These are phyloP conservation scores for Cenchrus purpureus DNA, from an alignment of 176 grass and related monocot genomes.

Conservation along the genomic window DNA sequence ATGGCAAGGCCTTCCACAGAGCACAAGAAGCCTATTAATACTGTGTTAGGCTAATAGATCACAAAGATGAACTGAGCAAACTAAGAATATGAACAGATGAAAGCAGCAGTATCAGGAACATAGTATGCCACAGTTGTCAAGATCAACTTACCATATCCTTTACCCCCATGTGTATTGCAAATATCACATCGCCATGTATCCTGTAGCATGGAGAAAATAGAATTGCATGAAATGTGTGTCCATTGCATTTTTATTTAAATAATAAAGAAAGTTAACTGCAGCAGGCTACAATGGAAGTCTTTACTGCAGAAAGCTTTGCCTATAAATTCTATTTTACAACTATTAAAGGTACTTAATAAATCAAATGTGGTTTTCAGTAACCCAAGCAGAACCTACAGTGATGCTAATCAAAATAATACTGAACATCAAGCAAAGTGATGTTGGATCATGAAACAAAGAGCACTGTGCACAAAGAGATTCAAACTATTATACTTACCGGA, in stretches of 20 bases:
- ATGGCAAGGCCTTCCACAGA: background rate
- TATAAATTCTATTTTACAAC: constrained; percentile 20
- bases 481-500: constrained; percentile 56
- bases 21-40: constrained; percentile 29
- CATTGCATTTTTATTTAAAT: background rate
- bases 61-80: constrained; percentile 20
- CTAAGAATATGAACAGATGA: constrained; percentile 6
- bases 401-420: constrained; percentile 26
- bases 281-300: constrained; percentile 15
- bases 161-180: constrained; percentile 73
- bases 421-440: constrained; percentile 29
- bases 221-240: background rate
- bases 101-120: background rate
- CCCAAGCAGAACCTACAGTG: background rate
- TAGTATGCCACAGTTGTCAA: background rate
- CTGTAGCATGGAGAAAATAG: constrained; percentile 59
- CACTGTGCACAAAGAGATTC: background rate
- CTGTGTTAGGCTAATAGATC: constrained; percentile 1
- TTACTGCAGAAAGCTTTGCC: background rate
- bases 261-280: constrained; percentile 13
- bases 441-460: background rate
- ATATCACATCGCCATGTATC: constrained; percentile 89
- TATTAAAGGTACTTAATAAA: constrained; percentile 16
- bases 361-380: constrained; percentile 5
- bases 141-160: constrained; percentile 92